A percentile compares a stretch with the other conserved stretches of the same genome.
Conservation (phyloP, 2,329 filamentous ascomycete species). For the Didymella glomerata region DNA sequence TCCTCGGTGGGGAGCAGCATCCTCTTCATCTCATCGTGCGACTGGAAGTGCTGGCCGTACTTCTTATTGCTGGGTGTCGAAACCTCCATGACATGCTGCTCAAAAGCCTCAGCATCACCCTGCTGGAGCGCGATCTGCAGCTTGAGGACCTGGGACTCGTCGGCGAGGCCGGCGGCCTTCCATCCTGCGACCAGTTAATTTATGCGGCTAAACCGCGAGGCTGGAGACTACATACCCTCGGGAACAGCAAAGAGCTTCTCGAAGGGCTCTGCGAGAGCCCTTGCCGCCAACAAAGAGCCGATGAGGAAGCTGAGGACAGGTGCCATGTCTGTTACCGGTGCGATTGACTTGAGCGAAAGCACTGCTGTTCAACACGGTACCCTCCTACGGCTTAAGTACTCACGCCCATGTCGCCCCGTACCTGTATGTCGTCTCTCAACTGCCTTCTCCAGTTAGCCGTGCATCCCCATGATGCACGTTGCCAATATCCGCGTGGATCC, state of each 20-base stretch:
- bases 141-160: slow-evolving; percentile 33
- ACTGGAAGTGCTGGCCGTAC: slow-evolving; percentile 61
- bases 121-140: slow-evolving; percentile 46
- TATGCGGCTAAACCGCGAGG: neutral
- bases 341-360: slow-evolving; percentile 26
- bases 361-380: slow-evolving; percentile 7
- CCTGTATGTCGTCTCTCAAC: slow-evolving; percentile 15
- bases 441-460: slow-evolving; percentile 19
- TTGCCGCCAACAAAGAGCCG: slow-evolving; percentile 35
- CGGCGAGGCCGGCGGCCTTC: slow-evolving; percentile 31
- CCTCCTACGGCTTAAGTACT: slow-evolving; percentile 13
- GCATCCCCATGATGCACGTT: slow-evolving; percentile 4
- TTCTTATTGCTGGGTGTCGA: slow-evolving; percentile 58
- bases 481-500: slow-evolving; percentile 9
- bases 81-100: slow-evolving; percentile 51
- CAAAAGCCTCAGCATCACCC: slow-evolving; percentile 47
- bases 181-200: slow-evolving; percentile 30
- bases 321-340: slow-evolving; percentile 30
- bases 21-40: slow-evolving; percentile 54
- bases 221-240: slow-evolving; percentile 26
- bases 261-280: slow-evolving; percentile 36
- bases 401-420: neutral
- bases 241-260: slow-evolving; percentile 37
- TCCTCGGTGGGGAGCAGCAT: slow-evolving; percentile 54
- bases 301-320: slow-evolving; percentile 36